Evolutionary conservation across 352 stramenopile species (phyloP).

Genomic region (Blastocystis sp.): DNA sequence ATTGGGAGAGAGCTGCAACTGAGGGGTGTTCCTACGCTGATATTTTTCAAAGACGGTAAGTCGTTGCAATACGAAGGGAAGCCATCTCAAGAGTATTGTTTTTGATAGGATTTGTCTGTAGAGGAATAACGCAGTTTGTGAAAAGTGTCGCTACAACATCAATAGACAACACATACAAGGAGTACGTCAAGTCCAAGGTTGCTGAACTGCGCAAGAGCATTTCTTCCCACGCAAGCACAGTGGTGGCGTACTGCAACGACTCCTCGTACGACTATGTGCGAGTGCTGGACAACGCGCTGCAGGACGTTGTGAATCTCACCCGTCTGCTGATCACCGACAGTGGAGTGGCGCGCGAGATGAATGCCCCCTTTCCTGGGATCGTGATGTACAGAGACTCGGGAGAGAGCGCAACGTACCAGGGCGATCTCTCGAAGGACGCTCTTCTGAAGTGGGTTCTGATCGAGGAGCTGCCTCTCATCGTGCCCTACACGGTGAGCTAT

Average conservation of each 20-base stretch:
- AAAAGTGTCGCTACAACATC: not conserved
- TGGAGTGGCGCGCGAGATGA: not conserved
- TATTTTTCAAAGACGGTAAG: constrained; percentile 41
- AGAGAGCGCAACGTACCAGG: not conserved
- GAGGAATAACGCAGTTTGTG: not conserved
- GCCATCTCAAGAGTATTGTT: not conserved
- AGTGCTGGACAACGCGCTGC: not conserved
- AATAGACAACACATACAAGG: not conserved
- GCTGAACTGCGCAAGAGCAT: not conserved
- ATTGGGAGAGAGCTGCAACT: constrained; percentile 6
- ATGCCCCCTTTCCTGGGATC: not conserved
- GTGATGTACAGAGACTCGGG: not conserved
- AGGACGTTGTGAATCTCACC: not conserved
- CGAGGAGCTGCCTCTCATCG: not conserved
- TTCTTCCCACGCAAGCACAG: not conserved
- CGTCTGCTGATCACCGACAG: not conserved
- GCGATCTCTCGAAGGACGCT: not conserved
- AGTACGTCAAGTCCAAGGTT: not conserved
- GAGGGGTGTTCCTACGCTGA: constrained; percentile 8
- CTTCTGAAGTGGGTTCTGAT: not conserved
- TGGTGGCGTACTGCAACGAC: not conserved
- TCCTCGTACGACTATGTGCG: not conserved
- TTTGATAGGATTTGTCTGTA: not conserved
- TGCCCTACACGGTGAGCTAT: constrained; percentile 4
- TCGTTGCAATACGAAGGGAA: not conserved